These are phyloP conservation scores for Allium cepa DNA, from an alignment of 106 monocot species.

Conservation along the genomic window DNA sequence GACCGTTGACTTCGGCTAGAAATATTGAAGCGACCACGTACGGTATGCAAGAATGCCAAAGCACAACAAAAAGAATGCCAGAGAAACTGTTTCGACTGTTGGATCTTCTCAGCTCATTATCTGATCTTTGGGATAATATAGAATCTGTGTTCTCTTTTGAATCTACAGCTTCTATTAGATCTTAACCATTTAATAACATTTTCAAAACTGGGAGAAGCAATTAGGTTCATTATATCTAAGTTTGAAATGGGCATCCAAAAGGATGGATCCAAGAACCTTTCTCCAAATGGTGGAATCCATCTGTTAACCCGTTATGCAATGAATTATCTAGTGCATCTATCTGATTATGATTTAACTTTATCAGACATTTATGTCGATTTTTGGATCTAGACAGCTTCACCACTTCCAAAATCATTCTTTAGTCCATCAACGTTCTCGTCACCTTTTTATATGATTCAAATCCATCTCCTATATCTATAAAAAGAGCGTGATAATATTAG, in stretches of 20 bases:
- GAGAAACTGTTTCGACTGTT: slow-evolving; percentile 39
- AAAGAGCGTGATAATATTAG: slow-evolving; percentile 32
- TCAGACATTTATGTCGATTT: slow-evolving; percentile 26
- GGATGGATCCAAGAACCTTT: slow-evolving; percentile 15
- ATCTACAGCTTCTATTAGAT: slow-evolving; percentile 21
- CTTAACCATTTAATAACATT: slow-evolving; percentile 17
- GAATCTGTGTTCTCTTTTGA: slow-evolving; percentile 35
- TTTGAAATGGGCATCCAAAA: too few species aligned
- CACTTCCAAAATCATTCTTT: slow-evolving; percentile 5
- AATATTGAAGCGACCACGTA: too few species aligned
- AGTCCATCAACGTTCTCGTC: not conserved
- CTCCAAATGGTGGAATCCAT: slow-evolving; percentile 33
- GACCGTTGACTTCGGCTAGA: too few species aligned
- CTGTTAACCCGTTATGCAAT: slow-evolving; percentile 38
- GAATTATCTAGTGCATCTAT: slow-evolving; percentile 35
- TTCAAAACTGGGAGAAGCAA: slow-evolving; percentile 21
- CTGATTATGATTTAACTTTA: slow-evolving; percentile 29
- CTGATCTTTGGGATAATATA: slow-evolving; percentile 28
- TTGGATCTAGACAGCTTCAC: slow-evolving; percentile 6
- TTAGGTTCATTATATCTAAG: slow-evolving; percentile 14
- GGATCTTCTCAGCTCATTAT: slow-evolving; percentile 24
- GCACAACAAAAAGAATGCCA: slow-evolving; percentile 26
- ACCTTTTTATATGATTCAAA: not conserved
- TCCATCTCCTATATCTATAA: not conserved
- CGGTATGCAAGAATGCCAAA: too few species aligned